Evolutionary conservation across 352 stramenopile species (phyloP), one percentile per base, ranked within the genome.

Genomic region (Halophytophthora batemanensis): DNA sequence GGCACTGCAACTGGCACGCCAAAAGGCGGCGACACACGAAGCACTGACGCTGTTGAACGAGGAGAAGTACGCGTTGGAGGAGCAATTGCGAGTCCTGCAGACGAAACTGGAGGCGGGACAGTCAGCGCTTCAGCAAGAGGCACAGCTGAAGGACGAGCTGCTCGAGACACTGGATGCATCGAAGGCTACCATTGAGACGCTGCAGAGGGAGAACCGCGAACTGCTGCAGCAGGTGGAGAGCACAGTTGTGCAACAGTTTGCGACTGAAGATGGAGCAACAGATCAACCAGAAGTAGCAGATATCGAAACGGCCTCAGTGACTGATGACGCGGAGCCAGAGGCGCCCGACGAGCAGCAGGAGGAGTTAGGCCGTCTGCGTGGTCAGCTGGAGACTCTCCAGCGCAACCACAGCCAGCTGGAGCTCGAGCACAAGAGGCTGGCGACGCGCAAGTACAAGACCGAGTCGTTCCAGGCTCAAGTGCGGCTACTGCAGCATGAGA

Each of bases 401-500:
- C 14, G 39, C 4, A 63, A 64, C 17, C 69, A 68, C 15, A 50
- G 47, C 13, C 41, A 68, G 8, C 39, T 64, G 19, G 59, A 64
- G 49, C 17, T 56, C 8, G 78, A 75, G 34, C 84, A 82, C 53
- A 81, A 78, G 53, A 78, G 67, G 37, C 56, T 82, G 15, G 52
- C 82, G 12, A 81, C 78, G 23, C 81, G 78, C 53, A 76, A 81
- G 45, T 89, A 89, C 69, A 87, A 89, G 46, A 84, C 78, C 3
- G 78, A 89, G 48, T 82, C 78, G 2, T 89, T 89, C 53, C 75
- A 87, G 50, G 86, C 59, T 47, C 78, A 87, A 51, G 53, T 84
- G 31, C 74, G 69, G 37, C 54, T 89, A 11, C 43, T 89, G 25
- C 78, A 85, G 45, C 81, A 82, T 44, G 78, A 89, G 50, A 89